Base-by-base conservation (phyloP, 768 basidiomycete genomes). In the Lenzites betulinus region DNA sequence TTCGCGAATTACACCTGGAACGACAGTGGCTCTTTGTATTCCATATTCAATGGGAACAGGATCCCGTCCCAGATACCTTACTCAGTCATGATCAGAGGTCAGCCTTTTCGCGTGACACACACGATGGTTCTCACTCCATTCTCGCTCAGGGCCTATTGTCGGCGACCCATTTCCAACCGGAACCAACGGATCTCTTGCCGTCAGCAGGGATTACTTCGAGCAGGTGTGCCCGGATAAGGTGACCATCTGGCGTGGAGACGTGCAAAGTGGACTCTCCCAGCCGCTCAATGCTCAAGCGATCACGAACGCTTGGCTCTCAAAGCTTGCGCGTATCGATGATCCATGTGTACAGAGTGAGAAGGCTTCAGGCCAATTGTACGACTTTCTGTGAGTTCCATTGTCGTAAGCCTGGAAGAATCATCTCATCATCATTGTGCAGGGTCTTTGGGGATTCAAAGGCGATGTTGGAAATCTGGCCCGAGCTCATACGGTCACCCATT, bases 1-100 rank as follows among this genome's bases (percentile, higher is more conserved):
- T 85, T 83, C 64, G 77, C 85, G 59, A 81, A 87, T 51, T 85
- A 83, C 61, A 82, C 83, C 0, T 87, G 85, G 86, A 70, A 76
- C 6, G 71, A 71, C 5, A 73, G 78, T 12, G 72, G 73, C 0
- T 69, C 73, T 3, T 77, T 79, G 38, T 83, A 82, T 51, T 73
- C 77, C 0, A 70, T 73, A 1, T 86, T 68, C 68, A 79, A 81
- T 53, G 81, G 79, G 20, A 81, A 79, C 50, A 62, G 69, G 3
- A 81, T 84, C 54, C 82, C 85, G 20, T 77, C 82, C 1, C 79
- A 77, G 0, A 79, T 85, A 35, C 86, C 86, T 3, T 66, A 86
- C 20, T 81, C 83, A 0, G 79, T 80, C 0, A 73, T 86, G 63
- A 70, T 87, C 25, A 73, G 54, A 75, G 80, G 81, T 52, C 39